Percentiles rank a stretch among this genome's conserved stretches.
Evolutionary conservation across 2,329 filamentous ascomycete species (phyloP).

Genomic region (Nakataea oryzae): DNA sequence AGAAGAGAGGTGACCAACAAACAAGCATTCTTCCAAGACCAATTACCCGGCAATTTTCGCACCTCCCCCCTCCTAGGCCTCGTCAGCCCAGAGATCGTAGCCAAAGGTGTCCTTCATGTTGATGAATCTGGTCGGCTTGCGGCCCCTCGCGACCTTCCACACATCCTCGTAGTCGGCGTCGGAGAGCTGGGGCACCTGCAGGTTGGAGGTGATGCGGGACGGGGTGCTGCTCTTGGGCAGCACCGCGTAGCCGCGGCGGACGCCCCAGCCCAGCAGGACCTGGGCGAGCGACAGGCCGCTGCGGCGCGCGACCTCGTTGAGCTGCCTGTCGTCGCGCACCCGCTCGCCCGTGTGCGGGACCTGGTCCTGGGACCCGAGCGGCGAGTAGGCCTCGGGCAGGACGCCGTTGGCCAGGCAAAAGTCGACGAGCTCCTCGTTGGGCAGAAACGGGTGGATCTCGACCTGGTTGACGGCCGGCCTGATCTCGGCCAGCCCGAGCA

Average conservation of each 20-base stretch:
- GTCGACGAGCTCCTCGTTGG: constrained; percentile 36
- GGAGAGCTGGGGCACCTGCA: constrained; percentile 16
- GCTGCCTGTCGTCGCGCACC: constrained; percentile 34
- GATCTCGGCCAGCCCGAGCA: constrained; percentile 35
- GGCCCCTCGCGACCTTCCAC: constrained; percentile 50
- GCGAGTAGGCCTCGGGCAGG: constrained; percentile 38
- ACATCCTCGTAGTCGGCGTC: constrained; percentile 46
- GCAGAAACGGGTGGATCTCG: constrained; percentile 35
- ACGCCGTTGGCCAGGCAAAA: constrained; percentile 43
- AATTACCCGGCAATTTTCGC: not conserved
- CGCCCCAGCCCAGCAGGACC: constrained; percentile 54
- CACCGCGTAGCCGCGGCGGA: constrained; percentile 55
- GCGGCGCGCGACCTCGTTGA: constrained; percentile 48
- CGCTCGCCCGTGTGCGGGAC: constrained; percentile 44
- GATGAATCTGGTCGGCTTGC: constrained; percentile 58
- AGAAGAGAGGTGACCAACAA: too few relatives aligned
- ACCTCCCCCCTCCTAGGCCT: constrained; percentile 17
- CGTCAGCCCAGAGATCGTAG: constrained; percentile 59
- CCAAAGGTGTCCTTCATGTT: constrained; percentile 79
- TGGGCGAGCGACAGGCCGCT: constrained; percentile 48
- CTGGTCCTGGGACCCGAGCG: constrained; percentile 34
- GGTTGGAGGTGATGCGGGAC: constrained; percentile 56
- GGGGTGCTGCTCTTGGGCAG: constrained; percentile 62
- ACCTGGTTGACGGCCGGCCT: constrained; percentile 41
- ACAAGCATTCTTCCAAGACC: too few relatives aligned